Conservation (phyloP, 768 basidiomycete genomes). For the Boletus subcaerulescens region DNA sequence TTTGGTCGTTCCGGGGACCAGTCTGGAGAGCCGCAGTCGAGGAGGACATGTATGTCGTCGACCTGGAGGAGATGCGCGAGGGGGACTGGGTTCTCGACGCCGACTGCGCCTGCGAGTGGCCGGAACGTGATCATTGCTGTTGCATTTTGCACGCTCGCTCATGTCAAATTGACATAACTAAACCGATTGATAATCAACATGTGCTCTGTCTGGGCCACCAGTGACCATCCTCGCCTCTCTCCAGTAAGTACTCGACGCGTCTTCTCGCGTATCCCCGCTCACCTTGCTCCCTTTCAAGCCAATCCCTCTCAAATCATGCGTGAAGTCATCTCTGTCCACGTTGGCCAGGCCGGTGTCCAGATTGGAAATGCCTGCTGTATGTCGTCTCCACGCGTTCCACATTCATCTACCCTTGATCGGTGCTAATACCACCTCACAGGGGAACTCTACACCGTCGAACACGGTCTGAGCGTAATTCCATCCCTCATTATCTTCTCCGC, state of each 20-base stretch:
- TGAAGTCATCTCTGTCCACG: constrained; percentile 98
- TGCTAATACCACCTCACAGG: constrained; percentile 46
- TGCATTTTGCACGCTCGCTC: background rate
- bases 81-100: constrained; percentile 58
- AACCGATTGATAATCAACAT: constrained; percentile 30
- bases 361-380: constrained; percentile 98
- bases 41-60: constrained; percentile 88
- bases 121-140: constrained; percentile 78
- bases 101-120: constrained; percentile 82
- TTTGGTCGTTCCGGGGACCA: constrained; percentile 60
- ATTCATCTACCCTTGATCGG: background rate
- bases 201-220: constrained; percentile 29
- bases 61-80: constrained; percentile 87
- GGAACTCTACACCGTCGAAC: constrained; percentile 99
- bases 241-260: constrained; percentile 33
- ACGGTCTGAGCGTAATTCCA: constrained; percentile 81
- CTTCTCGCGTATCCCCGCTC: constrained; percentile 15
- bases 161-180: constrained; percentile 1
- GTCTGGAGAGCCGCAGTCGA: constrained; percentile 94
- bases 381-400: constrained; percentile 36
- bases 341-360: constrained; percentile 98
- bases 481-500: background rate
- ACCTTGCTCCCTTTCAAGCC: background rate
- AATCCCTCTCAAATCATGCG: constrained; percentile 54
- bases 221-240: constrained; percentile 29